phyloP scores from a whole-genome alignment of 495 filamentous ascomycete species.

The Parachaetomium inaequale region DNA sequence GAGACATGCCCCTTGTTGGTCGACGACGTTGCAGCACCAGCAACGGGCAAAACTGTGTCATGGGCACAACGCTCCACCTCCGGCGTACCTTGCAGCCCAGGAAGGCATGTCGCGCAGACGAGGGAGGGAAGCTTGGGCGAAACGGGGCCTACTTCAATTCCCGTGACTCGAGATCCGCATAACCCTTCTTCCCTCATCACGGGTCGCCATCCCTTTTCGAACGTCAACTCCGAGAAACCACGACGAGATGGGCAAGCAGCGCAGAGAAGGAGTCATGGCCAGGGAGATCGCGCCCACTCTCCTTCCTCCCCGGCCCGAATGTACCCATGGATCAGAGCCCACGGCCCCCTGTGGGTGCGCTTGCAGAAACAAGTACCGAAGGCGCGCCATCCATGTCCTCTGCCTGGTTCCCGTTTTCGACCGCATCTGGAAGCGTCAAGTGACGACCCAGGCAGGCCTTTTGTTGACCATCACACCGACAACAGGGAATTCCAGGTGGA shows the following conservation, averaged over 20 bases:
- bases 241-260: neutral
- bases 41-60: constrained; percentile 12
- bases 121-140: neutral
- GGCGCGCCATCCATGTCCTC: neutral
- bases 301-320: constrained; percentile 5
- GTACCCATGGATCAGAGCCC: constrained; percentile 2
- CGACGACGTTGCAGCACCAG: constrained; percentile 18
- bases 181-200: constrained; percentile 13
- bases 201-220: constrained; percentile 17
- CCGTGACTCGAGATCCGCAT: constrained; percentile 11
- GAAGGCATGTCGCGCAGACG: constrained; percentile 7
- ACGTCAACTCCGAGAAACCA: neutral
- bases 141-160: constrained; percentile 12
- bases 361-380: constrained; percentile 36
- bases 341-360: constrained; percentile 20
- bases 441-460: too few relatives aligned
- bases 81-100: constrained; percentile 8
- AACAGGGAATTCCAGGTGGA: constrained; percentile 1
- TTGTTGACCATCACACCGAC: constrained; percentile 10
- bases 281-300: constrained; percentile 1
- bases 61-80: constrained; percentile 7
- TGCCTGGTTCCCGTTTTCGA: neutral
- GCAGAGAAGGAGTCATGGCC: constrained; percentile 1
- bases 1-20: constrained; percentile 2
- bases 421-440: constrained; percentile 15